Evolutionary conservation across 2,329 filamentous ascomycete species (phyloP), one percentile per base, ranked within the genome.

Genomic region (Ceratocystis eucalypticola): DNA sequence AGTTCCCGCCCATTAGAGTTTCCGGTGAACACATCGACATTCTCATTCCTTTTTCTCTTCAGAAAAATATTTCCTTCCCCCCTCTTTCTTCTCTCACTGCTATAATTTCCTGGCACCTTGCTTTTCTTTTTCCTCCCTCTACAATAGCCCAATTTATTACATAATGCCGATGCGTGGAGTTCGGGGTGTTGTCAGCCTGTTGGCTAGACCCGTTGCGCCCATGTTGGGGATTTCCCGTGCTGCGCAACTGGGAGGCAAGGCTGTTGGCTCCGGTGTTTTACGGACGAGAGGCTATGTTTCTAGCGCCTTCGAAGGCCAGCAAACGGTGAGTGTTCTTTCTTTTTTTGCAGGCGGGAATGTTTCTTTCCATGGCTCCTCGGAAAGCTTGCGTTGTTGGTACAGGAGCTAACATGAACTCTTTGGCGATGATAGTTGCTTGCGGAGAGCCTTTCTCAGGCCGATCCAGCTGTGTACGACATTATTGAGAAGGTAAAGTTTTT

Each of bases 401-500:
- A 15, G 25, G 20, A n/a, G 33, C 70, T 71, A 66, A 46, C 61
- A 37, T 33, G 46, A n/a, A 12, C 45, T 20, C 20, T 46, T 45
- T 44, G 15, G 53, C 55, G 15, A 28, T 46, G 53, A 61, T 70
- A 96, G 91, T 79, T 96, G 66, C 86, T 99, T 65, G 84, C 88
- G 61, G 82, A 88, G 66, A 81, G 88, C 74, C 83, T 99, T 64
- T 82, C 91, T 74, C 83, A 94, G 72, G 90, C 91, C 70, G 94
- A 97, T 75, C 90, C 93, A 57, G 80, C 86, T 62, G 88, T 97
- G 70, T 96, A 86, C 75, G 85, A 89, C 65, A 96, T 97, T 72
- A 85, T 97, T 71, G 88, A 96, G 76, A 93, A 91, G 83, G 91
- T 95, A 77, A 72, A 76, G 33, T 15, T 4, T 69, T 25, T 62